Conservation (phyloP, 306 rosid genomes). For the Lithocarpus polystachyus region DNA sequence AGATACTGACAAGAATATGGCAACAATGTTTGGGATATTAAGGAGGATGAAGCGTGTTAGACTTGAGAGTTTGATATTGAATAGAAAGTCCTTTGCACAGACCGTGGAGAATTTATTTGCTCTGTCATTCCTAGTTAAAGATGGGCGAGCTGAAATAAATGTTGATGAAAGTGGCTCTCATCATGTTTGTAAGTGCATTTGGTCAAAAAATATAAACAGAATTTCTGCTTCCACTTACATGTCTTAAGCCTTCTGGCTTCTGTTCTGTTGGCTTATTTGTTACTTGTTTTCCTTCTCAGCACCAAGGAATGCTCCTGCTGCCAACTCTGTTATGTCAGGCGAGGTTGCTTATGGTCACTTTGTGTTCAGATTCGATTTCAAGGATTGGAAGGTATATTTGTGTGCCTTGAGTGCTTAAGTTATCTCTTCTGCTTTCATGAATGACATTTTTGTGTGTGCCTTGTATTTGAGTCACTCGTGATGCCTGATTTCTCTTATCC, state of each 20-base stretch:
- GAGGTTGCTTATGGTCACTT: constrained; percentile 62
- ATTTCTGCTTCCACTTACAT: background rate
- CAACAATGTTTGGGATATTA: constrained; percentile 59
- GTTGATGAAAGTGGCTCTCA: constrained; percentile 52
- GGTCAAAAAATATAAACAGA: background rate
- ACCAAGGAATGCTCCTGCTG: constrained; percentile 74
- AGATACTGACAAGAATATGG: constrained; percentile 77
- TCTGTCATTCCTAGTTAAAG: constrained; percentile 77
- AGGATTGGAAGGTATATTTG: constrained; percentile 82
- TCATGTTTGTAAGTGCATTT: constrained; percentile 58
- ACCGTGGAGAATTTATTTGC: constrained; percentile 84
- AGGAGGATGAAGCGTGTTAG: constrained; percentile 37
- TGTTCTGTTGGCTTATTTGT: background rate
- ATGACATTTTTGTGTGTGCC: background rate
- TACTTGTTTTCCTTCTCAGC: constrained; percentile 37
- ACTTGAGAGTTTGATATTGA: constrained; percentile 60
- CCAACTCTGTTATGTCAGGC: constrained; percentile 39
- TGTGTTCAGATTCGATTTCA: constrained; percentile 73
- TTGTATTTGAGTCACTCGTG: background rate
- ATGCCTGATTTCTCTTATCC: background rate
- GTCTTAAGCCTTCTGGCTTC: background rate
- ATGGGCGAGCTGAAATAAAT: constrained; percentile 69
- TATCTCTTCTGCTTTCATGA: background rate
- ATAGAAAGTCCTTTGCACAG: constrained; percentile 71
- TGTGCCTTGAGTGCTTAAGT: no score